These are phyloP conservation scores for Ophidiomyces ophidiicola DNA, from an alignment of 2,329 filamentous ascomycete genomes.

Conservation along the genomic window DNA sequence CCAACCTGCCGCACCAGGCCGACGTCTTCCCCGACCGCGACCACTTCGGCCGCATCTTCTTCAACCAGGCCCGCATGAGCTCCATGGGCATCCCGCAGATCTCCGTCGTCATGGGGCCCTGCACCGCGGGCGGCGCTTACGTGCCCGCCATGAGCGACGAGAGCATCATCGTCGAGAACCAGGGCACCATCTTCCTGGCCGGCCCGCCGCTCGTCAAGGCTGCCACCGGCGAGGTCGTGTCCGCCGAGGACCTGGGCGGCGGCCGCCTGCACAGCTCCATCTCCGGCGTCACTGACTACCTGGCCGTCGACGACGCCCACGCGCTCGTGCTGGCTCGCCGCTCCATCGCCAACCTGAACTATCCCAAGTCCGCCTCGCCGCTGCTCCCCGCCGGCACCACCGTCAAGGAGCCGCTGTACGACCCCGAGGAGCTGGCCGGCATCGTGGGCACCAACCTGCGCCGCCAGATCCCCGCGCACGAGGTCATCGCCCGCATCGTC, in stretches of 20 bases:
- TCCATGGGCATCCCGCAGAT: conserved; percentile 81
- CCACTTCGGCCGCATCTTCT: conserved; percentile 96
- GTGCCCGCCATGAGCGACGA: conserved; percentile 97
- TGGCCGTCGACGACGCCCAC: conserved; percentile 88
- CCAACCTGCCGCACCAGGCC: conserved; percentile 86
- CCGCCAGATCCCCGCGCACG: conserved; percentile 70
- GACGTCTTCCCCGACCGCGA: conserved; percentile 92
- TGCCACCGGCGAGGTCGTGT: conserved; percentile 84
- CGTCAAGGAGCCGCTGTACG: conserved; percentile 68
- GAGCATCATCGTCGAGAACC: conserved; percentile 87
- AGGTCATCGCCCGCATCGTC: conserved; percentile 85
- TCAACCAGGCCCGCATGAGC: conserved; percentile 93
- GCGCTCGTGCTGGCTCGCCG: conserved; percentile 74
- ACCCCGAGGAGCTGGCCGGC: conserved; percentile 66
- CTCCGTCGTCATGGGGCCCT: conserved; percentile 91
- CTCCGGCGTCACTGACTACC: conserved; percentile 87
- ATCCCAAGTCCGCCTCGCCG: conserved; percentile 45
- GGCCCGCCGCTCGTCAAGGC: conserved; percentile 92
- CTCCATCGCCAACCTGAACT: conserved; percentile 81
- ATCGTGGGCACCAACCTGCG: conserved; percentile 86
- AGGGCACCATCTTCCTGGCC: conserved; percentile 95
- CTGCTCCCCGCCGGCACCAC: conserved; percentile 18
- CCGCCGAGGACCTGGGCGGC: conserved; percentile 79
- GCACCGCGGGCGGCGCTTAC: conserved; percentile 90
- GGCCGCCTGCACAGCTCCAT: conserved; percentile 81